Percentiles rank a stretch among this genome's conserved stretches.
Conservation (phyloP, 768 basidiomycete species). For the Scleroderma bovista region DNA sequence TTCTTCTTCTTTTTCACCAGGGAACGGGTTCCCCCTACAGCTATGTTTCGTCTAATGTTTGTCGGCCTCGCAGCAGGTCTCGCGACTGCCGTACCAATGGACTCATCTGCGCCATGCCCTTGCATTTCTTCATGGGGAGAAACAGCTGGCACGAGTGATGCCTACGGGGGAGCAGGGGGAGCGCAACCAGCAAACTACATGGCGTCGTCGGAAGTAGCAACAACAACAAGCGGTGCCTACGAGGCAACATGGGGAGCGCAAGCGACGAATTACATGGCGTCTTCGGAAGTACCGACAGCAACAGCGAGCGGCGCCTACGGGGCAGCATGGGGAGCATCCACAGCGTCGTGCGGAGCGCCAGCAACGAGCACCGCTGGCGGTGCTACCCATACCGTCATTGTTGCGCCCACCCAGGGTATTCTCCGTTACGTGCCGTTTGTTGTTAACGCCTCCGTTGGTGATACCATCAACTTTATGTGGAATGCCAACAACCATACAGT, state of each 20-base stretch:
- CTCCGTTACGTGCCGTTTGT: conserved; percentile 73
- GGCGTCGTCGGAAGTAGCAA: not conserved
- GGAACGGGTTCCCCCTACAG: not conserved
- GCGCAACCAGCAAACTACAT: not conserved
- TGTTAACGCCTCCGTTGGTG: conserved; percentile 69
- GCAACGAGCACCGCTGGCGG: conserved; percentile 23
- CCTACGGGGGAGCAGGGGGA: no score
- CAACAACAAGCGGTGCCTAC: not conserved
- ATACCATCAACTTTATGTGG: conserved; percentile 76
- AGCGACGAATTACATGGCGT: not conserved
- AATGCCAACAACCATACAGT: conserved; percentile 77
- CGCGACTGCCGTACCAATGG: not conserved
- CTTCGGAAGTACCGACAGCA: not conserved
- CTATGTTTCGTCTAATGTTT: not conserved
- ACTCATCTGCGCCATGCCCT: not conserved
- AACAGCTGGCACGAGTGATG: no score
- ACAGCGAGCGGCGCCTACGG: conserved; percentile 12
- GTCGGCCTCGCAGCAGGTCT: not conserved
- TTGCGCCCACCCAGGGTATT: conserved; percentile 72
- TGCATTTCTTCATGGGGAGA: no score
- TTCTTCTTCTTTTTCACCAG: not conserved
- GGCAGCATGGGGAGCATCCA: conserved; percentile 46
- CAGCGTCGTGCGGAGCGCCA: conserved; percentile 18
- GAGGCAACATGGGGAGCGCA: conserved; percentile 24
- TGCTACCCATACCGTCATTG: conserved; percentile 70